Conservation (phyloP, 2,329 filamentous ascomycete genomes). For the Talaromyces albobiverticillius region DNA sequence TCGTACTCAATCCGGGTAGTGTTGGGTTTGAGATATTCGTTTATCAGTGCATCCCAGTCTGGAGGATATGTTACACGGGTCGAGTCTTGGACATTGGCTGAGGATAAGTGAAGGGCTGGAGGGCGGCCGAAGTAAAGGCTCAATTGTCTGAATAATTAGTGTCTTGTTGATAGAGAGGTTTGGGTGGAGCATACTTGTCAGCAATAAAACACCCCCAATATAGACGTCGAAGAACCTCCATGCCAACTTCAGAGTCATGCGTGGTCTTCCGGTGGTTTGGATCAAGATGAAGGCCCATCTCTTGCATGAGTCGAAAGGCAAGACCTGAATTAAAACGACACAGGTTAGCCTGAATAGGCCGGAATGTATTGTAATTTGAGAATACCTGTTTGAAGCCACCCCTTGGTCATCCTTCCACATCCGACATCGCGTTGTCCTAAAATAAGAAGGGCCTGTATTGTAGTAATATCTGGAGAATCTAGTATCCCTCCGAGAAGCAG, state of each 20-base stretch:
- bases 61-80: background rate
- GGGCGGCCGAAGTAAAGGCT: conserved; percentile 2
- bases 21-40: background rate
- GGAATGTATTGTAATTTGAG: background rate
- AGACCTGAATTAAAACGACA: background rate
- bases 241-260: background rate
- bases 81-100: conserved; percentile 3
- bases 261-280: conserved; percentile 2
- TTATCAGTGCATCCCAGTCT: background rate
- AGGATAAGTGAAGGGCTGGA: background rate
- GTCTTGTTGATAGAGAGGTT: background rate
- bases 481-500: background rate
- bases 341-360: background rate
- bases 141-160: background rate
- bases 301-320: background rate
- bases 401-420: background rate
- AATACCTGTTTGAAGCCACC: background rate
- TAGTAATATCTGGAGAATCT: conserved; percentile 2
- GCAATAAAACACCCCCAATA: conserved; percentile 5
- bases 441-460: background rate
- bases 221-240: conserved; percentile 1
- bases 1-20: background rate
- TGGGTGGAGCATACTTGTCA: background rate
- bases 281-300: conserved; percentile 3
- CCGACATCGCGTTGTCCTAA: background rate